These are phyloP conservation scores for Vigna unguiculata DNA, from an alignment of 306 rosid genomes.

Conservation along the genomic window DNA sequence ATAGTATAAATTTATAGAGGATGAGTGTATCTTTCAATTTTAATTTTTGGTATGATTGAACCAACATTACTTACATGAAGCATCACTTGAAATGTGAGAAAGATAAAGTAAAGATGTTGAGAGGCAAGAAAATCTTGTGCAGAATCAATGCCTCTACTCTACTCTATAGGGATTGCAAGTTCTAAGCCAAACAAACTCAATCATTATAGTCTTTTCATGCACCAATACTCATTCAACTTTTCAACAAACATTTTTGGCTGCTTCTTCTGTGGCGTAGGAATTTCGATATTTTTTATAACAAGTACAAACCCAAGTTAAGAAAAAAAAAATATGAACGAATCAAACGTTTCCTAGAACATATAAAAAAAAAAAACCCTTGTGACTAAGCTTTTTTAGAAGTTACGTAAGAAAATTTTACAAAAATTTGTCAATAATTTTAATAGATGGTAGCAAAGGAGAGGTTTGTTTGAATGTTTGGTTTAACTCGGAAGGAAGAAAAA, in stretches of 20 bases:
- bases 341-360: too few species aligned
- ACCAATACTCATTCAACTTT: background rate
- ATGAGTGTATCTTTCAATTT: background rate
- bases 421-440: too few species aligned
- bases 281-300: too few species aligned
- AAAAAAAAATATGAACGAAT: too few species aligned
- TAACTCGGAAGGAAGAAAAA: too few species aligned
- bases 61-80: background rate
- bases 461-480: too few species aligned
- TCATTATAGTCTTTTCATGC: background rate
- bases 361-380: too few species aligned
- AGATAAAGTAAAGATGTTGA: background rate
- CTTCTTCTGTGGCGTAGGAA: background rate
- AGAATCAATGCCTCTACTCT: constrained; percentile 25
- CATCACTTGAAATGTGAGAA: constrained; percentile 17
- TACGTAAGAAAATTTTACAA: too few species aligned
- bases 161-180: background rate
- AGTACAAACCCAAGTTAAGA: too few species aligned
- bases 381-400: too few species aligned
- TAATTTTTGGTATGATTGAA: background rate
- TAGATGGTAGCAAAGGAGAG: too few species aligned
- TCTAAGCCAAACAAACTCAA: background rate
- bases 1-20: background rate
- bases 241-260: background rate
- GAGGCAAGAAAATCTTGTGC: background rate